phyloP scores from a whole-genome alignment of 1,139 yeast genomes.

The Pneumocystis jirovecii region DNA sequence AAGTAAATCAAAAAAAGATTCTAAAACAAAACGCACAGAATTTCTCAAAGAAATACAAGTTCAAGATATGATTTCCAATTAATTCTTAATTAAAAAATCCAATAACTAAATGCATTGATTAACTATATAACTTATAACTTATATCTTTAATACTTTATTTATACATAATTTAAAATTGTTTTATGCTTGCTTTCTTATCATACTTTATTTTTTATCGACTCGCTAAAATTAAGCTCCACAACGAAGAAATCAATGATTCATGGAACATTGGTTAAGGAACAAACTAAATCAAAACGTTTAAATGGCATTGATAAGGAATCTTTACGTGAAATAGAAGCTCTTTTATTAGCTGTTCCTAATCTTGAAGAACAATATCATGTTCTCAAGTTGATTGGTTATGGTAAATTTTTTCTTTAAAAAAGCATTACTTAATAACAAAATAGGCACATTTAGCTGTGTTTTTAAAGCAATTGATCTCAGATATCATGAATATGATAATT shows the following conservation, averaged over 20 bases:
- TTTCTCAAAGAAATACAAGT: neutral
- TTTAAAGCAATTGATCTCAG: conserved; percentile 6
- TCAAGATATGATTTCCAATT: neutral
- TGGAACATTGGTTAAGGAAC: neutral
- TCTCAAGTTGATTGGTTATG: conserved; percentile 8
- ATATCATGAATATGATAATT: neutral
- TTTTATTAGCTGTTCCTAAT: conserved; percentile 6
- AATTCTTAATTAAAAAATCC: neutral
- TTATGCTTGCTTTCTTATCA: neutral
- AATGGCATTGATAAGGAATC: neutral
- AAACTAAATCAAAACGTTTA: neutral
- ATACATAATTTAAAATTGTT: neutral
- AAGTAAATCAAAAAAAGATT: neutral
- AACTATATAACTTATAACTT: neutral
- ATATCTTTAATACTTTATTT: neutral
- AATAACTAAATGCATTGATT: neutral
- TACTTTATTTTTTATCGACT: neutral
- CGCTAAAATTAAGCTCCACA: neutral
- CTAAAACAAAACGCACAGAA: neutral
- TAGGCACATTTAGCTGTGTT: conserved; percentile 11
- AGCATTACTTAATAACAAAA: neutral
- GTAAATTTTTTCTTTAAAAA: neutral
- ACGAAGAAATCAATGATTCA: neutral
- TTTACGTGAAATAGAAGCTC: neutral
- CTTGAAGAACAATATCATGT: conserved; percentile 9